phyloP scores from a whole-genome alignment of 2,329 filamentous ascomycete genomes.

The Xylaria sp. region DNA sequence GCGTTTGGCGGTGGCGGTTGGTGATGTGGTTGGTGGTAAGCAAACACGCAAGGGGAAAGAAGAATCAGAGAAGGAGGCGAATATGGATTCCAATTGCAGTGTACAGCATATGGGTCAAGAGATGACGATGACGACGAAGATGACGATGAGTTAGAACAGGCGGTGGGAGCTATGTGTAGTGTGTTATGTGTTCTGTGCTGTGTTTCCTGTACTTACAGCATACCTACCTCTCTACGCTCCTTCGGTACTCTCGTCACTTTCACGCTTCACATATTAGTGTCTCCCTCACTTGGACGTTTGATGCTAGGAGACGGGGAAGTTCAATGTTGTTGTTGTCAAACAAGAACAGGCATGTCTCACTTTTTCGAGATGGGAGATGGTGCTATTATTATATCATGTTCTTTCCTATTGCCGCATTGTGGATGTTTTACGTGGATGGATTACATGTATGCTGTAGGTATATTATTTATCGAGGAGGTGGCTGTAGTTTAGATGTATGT shows the following conservation, averaged over 20 bases:
- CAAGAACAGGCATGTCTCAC: conserved; percentile 10
- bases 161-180: conserved; percentile 29
- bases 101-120: conserved; percentile 1
- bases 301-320: neutral
- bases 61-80: neutral
- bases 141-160: conserved; percentile 18
- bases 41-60: conserved; percentile 1
- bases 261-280: neutral
- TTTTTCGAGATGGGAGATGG: conserved; percentile 12
- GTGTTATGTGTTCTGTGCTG: neutral
- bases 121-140: conserved; percentile 14
- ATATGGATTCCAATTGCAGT: conserved; percentile 1
- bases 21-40: conserved; percentile 19
- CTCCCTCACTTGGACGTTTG: neutral
- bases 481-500: neutral
- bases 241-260: neutral
- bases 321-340: conserved; percentile 3
- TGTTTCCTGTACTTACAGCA: conserved; percentile 4
- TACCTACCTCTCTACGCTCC: neutral
- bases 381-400: conserved; percentile 31
- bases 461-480: no score
- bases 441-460: no score
- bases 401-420: neutral
- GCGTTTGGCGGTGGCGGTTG: conserved; percentile 33
- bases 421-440: conserved; percentile 10